phyloP scores from a whole-genome alignment of 805 yeast genomes.

The Myxozyma neotropica region DNA sequence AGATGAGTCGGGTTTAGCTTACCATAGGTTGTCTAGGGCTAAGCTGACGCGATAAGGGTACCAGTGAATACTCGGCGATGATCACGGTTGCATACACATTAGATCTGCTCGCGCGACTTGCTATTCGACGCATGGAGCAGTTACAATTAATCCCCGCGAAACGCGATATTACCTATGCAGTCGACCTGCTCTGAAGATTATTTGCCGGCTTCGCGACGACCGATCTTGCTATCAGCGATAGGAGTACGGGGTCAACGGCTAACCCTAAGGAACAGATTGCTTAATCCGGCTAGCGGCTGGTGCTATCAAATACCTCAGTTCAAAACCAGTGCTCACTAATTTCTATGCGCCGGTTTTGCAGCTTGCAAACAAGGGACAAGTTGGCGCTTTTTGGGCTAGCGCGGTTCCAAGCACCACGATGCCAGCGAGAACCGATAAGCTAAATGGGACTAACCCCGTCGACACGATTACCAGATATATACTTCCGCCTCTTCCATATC shows the following conservation, averaged over 20 bases:
- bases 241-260: not conserved
- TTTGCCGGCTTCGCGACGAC: too few relatives aligned
- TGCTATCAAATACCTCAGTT: not conserved
- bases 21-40: too few relatives aligned
- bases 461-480: not conserved
- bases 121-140: too few relatives aligned
- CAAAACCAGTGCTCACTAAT: constrained; percentile 1
- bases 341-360: not conserved
- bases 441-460: not conserved
- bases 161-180: too few relatives aligned
- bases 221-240: not conserved
- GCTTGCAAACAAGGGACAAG: not conserved
- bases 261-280: constrained; percentile 5
- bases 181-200: too few relatives aligned
- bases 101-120: too few relatives aligned
- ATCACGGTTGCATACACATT: too few relatives aligned
- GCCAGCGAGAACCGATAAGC: not conserved
- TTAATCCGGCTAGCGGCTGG: constrained; percentile 2
- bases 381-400: constrained; percentile 11
- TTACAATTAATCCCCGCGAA: too few relatives aligned
- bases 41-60: too few relatives aligned
- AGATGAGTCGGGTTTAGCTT: too few relatives aligned
- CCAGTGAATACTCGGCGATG: too few relatives aligned
- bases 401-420: not conserved
- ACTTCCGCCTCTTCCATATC: not conserved